Percentiles rank a stretch among this genome's conserved stretches.
phyloP scores from a whole-genome alignment of 176 grass and related monocot genomes.

The Musa troglodytarum region DNA sequence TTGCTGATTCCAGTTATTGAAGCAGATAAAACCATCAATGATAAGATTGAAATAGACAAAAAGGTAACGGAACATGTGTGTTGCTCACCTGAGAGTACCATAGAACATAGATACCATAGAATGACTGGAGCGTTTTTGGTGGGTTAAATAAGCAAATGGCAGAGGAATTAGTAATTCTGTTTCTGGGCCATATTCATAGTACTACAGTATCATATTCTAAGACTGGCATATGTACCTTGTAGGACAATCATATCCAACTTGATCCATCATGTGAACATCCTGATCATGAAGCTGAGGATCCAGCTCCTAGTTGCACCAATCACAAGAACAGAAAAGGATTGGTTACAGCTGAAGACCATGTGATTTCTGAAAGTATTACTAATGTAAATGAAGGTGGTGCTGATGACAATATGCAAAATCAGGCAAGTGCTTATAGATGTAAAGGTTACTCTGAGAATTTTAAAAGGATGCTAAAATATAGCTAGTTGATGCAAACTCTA shows the following conservation, averaged over 20 bases:
- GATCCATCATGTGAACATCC: slow-evolving; percentile 10
- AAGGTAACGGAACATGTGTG: slow-evolving; percentile 7
- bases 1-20: slow-evolving; percentile 21
- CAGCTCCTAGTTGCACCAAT: slow-evolving; percentile 27
- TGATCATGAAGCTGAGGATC: background rate
- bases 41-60: slow-evolving; percentile 18
- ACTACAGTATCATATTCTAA: slow-evolving; percentile 9
- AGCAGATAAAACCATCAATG: slow-evolving; percentile 14
- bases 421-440: slow-evolving; percentile 31
- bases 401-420: slow-evolving; percentile 22
- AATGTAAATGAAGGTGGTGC: slow-evolving; percentile 2
- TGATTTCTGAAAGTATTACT: background rate
- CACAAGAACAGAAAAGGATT: background rate
- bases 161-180: slow-evolving; percentile 25
- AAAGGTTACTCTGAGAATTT: background rate
- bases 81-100: background rate
- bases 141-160: slow-evolving; percentile 8
- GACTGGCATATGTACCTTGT: slow-evolving; percentile 18
- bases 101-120: slow-evolving; percentile 9
- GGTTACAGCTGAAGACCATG: background rate
- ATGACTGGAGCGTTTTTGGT: slow-evolving; percentile 14
- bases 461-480: slow-evolving; percentile 5
- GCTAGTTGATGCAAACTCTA: slow-evolving; percentile 22
- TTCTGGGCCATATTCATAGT: slow-evolving; percentile 11
- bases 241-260: slow-evolving; percentile 33